phyloP scores from a whole-genome alignment of 2,329 filamentous ascomycete genomes.

The Epicoccum sorghinum region DNA sequence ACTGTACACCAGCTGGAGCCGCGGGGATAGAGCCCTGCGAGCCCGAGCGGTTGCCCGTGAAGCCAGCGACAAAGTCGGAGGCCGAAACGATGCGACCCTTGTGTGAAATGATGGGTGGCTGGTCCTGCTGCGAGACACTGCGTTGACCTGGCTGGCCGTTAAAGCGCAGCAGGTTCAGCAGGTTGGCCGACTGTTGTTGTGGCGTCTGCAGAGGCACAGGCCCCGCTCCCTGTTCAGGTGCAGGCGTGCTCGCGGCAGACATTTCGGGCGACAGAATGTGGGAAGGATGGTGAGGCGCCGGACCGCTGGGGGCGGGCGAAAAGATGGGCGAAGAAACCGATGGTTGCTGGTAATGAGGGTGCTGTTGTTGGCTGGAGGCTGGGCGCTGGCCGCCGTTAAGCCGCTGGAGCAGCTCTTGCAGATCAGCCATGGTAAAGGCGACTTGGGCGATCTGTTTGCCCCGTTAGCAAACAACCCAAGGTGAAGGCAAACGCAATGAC shows the following conservation, averaged over 20 bases:
- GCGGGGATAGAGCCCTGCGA: constrained; percentile 42
- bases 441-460: constrained; percentile 26
- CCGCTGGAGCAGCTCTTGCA: constrained; percentile 53
- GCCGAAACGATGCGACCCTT: constrained; percentile 56
- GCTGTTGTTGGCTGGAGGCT: constrained; percentile 30
- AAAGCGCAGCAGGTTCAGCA: constrained; percentile 71
- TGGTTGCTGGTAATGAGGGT: constrained; percentile 57
- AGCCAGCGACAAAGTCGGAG: constrained; percentile 63
- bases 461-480: constrained; percentile 18
- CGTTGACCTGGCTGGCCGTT: constrained; percentile 50
- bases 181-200: constrained; percentile 56
- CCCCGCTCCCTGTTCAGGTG: constrained; percentile 47
- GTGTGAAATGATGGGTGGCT: constrained; percentile 22
- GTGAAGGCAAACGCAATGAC: constrained; percentile 13
- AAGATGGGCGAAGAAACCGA: constrained; percentile 64
- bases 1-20: constrained; percentile 32
- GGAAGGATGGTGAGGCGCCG: constrained; percentile 62
- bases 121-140: constrained; percentile 35
- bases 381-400: constrained; percentile 44
- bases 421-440: constrained; percentile 48
- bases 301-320: constrained; percentile 60
- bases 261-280: constrained; percentile 64
- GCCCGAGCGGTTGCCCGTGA: constrained; percentile 56
- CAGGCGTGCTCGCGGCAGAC: constrained; percentile 53
- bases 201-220: constrained; percentile 48